Conservation (phyloP, 2,329 filamentous ascomycete species). For the Teratosphaeria nubilosa region DNA sequence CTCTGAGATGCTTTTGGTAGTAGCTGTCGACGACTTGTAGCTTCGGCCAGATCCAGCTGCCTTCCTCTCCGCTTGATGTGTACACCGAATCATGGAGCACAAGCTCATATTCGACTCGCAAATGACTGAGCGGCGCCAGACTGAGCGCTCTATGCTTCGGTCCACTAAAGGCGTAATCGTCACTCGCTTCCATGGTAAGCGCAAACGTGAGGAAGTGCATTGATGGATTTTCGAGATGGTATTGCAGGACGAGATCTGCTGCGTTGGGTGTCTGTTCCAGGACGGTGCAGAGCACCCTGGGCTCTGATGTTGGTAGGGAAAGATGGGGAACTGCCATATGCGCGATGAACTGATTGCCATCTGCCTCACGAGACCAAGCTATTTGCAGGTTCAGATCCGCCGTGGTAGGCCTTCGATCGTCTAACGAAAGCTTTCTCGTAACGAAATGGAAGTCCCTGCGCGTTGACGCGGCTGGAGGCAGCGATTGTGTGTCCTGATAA, state of each 20-base stretch:
- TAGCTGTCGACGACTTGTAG: conserved; percentile 79
- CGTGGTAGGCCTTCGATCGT: conserved; percentile 66
- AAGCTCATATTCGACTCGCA: conserved; percentile 63
- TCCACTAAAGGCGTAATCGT: conserved; percentile 87
- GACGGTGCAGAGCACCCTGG: conserved; percentile 60
- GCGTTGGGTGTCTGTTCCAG: conserved; percentile 6
- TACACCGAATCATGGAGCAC: conserved; percentile 46
- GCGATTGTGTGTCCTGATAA: conserved; percentile 3
- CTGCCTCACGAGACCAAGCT: conserved; percentile 56
- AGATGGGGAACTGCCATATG: conserved; percentile 70
- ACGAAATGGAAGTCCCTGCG: conserved; percentile 39
- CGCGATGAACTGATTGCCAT: conserved; percentile 41
- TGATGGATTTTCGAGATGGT: conserved; percentile 86
- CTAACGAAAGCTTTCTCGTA: conserved; percentile 65
- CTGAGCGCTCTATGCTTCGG: conserved; percentile 72
- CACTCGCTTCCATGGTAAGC: conserved; percentile 80
- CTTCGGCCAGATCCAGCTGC: conserved; percentile 48
- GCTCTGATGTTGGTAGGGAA: conserved; percentile 70
- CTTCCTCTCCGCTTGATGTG: conserved; percentile 5
- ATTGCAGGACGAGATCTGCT: conserved; percentile 37
- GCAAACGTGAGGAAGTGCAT: conserved; percentile 92
- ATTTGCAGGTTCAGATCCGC: conserved; percentile 68
- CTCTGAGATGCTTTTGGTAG: conserved; percentile 79
- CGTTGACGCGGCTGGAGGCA: conserved; percentile 9
- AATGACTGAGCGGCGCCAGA: conserved; percentile 69